Conservation (phyloP, 352 stramenopile genomes). For the Phytophthora colocasiae region DNA sequence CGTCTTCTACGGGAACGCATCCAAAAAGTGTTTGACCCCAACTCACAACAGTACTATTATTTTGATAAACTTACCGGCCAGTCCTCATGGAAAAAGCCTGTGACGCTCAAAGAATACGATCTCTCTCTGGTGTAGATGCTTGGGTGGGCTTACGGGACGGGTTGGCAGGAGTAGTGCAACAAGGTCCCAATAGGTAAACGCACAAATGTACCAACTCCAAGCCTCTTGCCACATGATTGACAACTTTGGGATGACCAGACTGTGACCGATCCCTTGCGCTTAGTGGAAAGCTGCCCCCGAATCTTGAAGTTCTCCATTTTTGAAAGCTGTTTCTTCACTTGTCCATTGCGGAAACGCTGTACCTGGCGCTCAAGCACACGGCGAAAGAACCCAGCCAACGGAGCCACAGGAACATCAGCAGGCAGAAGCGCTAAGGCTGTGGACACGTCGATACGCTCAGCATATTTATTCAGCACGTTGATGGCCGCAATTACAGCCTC, state of each 20-base stretch:
- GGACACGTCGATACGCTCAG: slow-evolving; percentile 81
- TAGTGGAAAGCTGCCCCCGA: slow-evolving; percentile 64
- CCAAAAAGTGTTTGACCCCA: slow-evolving; percentile 74
- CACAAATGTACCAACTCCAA: slow-evolving; percentile 77
- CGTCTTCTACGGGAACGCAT: slow-evolving; percentile 54
- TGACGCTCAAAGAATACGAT: slow-evolving; percentile 59
- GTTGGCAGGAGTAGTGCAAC: slow-evolving; percentile 83
- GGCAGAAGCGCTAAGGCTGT: slow-evolving; percentile 83
- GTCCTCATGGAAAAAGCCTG: slow-evolving; percentile 79
- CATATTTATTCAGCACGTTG: slow-evolving; percentile 83
- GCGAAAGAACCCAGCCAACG: slow-evolving; percentile 71
- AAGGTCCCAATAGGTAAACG: slow-evolving; percentile 63
- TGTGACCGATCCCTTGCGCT: slow-evolving; percentile 75
- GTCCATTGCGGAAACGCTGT: slow-evolving; percentile 74
- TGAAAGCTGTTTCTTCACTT: slow-evolving; percentile 87
- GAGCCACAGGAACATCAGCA: slow-evolving; percentile 53
- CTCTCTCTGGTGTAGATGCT: slow-evolving; percentile 29
- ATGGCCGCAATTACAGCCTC: slow-evolving; percentile 74
- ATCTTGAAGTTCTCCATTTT: slow-evolving; percentile 91
- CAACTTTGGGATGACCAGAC: slow-evolving; percentile 83
- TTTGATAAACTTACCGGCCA: slow-evolving; percentile 78
- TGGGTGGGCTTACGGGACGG: slow-evolving; percentile 26
- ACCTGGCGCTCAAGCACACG: slow-evolving; percentile 81
- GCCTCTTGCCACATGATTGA: slow-evolving; percentile 70
- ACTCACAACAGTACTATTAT: slow-evolving; percentile 81